Base-by-base conservation (phyloP, 768 basidiomycete species). In the Goffeauzyma gilvescens region DNA sequence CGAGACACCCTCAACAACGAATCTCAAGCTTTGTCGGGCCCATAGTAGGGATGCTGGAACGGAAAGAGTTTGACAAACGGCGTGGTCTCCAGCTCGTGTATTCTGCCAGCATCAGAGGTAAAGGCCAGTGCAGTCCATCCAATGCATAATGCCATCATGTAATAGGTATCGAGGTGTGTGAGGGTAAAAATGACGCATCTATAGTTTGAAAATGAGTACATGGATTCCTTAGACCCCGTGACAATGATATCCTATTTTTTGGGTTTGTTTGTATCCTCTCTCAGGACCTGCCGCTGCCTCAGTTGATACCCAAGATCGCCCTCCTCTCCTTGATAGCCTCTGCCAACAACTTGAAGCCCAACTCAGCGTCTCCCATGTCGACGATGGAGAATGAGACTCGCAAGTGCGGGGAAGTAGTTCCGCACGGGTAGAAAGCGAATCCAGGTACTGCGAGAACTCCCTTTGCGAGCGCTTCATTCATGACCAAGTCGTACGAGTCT, bases 371-470 rank as follows among this genome's bases (percentile, higher is more conserved):
- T 42, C 72, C 72, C 38, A 60, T 53, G 38, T 59, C 56, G 20
- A 60, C 54, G 36, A 61, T 46, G 12, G 81, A 82, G 65, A 90
- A 93, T 28, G 81, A 70, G 14, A 82, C 81, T 32, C 87, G 72
- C 22, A 89, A 80, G 57, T 79, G 82, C n/a, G n/a, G n/a, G 18
- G 75, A 68, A 6, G 78, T 77, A 57, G 70, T 74, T 30, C 71
- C 65, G 10, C 75, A 76, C 13, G 86, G 83, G 43, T 79, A 68
- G 67, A 87, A 89, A 15, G 56, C 49, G 35, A 52, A 54, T 13
- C 87, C 87, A 1, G 87, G 87, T 9, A 93, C 71, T 14, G 81
- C 85, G n/a, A 93, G 73, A 6, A 93, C 81, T 15, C 85, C 86
- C 18, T 73, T 72, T 50, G 76, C 74, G 42, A 81, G 71, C 8